Conservation (phyloP, 1,139 yeast genomes). For the Torulaspora pretoriensis region DNA sequence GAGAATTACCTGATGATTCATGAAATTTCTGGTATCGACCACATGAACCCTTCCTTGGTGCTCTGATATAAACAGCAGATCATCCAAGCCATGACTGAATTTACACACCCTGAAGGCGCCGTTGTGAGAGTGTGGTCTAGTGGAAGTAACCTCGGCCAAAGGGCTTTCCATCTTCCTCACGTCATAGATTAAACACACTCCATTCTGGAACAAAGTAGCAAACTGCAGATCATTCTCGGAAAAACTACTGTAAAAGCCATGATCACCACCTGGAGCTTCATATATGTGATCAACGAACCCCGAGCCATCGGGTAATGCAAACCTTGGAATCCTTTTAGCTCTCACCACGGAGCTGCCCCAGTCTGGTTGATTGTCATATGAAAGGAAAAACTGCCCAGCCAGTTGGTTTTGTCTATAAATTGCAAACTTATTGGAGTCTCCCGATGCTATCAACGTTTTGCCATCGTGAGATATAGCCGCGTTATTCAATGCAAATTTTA, state of each 20-base stretch:
- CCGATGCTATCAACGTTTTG: slow-evolving; percentile 52
- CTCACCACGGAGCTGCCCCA: slow-evolving; percentile 26
- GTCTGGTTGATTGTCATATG: slow-evolving; percentile 29
- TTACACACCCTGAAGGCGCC: slow-evolving; percentile 54
- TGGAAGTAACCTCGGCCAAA: slow-evolving; percentile 52
- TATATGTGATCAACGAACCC: slow-evolving; percentile 38
- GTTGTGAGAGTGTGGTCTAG: slow-evolving; percentile 47
- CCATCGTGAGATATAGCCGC: slow-evolving; percentile 58
- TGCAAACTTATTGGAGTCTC: slow-evolving; percentile 53
- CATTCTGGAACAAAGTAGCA: slow-evolving; percentile 82
- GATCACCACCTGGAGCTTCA: slow-evolving; percentile 56
- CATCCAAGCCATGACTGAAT: slow-evolving; percentile 70
- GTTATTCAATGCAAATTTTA: slow-evolving; percentile 55
- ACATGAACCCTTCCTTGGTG: slow-evolving; percentile 85
- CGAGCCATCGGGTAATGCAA: slow-evolving; percentile 31
- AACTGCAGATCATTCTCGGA: slow-evolving; percentile 67
- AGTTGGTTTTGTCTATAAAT: slow-evolving; percentile 44
- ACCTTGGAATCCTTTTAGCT: slow-evolving; percentile 26
- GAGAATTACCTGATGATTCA: slow-evolving; percentile 71
- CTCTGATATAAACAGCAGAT: slow-evolving; percentile 70
- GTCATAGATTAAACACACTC: slow-evolving; percentile 73
- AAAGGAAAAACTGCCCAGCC: slow-evolving; percentile 28
- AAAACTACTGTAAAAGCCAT: slow-evolving; percentile 82
- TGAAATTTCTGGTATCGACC: slow-evolving; percentile 67
- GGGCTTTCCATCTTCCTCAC: slow-evolving; percentile 56